Conservation (phyloP, 495 filamentous ascomycete genomes). For the Jackrogersella multiformis region DNA sequence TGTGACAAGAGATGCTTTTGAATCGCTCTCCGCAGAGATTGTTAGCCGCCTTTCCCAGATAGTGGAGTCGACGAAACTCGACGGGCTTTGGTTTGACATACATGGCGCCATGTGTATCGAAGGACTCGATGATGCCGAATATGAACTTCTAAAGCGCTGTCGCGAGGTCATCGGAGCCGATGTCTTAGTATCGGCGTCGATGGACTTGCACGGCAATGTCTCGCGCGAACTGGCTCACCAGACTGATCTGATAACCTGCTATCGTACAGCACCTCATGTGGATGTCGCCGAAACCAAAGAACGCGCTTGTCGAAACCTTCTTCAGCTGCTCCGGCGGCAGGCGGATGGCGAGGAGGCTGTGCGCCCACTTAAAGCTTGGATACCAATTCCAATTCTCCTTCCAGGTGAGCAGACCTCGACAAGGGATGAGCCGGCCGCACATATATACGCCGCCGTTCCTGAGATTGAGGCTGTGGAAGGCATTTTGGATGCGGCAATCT, state of each 20-base stretch:
- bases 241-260: constrained; percentile 64
- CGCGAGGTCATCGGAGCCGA: constrained; percentile 57
- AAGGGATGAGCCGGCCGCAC: constrained; percentile 62
- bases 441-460: constrained; percentile 62
- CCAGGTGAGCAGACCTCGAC: constrained; percentile 69
- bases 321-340: constrained; percentile 49
- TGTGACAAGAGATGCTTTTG: constrained; percentile 59
- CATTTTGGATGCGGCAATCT: constrained; percentile 64
- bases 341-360: constrained; percentile 25
- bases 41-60: constrained; percentile 54
- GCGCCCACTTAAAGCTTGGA: constrained; percentile 65
- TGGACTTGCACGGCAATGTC: constrained; percentile 68
- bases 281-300: constrained; percentile 63
- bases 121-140: constrained; percentile 60
- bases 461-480: constrained; percentile 52
- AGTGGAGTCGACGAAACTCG: constrained; percentile 41
- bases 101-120: constrained; percentile 69
- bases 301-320: constrained; percentile 63
- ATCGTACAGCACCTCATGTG: constrained; percentile 65
- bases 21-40: constrained; percentile 60
- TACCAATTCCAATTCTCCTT: constrained; percentile 63
- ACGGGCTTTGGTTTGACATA: constrained; percentile 68
- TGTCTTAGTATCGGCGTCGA: constrained; percentile 63
- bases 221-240: constrained; percentile 61
- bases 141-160: constrained; percentile 61